Evolutionary conservation across 2,329 filamentous ascomycete species (phyloP), one percentile per base, ranked within the genome.

Genomic region (Podosphaera fusca): DNA sequence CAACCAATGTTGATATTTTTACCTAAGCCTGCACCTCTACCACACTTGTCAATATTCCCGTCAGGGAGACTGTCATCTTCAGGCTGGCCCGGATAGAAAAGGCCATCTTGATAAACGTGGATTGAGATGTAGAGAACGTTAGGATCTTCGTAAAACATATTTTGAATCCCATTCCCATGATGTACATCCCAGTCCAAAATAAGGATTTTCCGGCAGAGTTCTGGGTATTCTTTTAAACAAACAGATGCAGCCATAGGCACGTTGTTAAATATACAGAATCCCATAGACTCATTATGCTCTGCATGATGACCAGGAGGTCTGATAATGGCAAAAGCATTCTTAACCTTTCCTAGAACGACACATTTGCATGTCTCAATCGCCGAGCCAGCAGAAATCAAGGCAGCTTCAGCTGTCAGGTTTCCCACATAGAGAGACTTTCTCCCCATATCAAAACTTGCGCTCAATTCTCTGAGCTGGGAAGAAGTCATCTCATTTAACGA

Each of bases 191-290:
- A 98, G 67, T 98, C 92, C 6, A 98, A 74, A 62, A 98, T 92
- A 57, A 98, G 70, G 29, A 98, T 79, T 69, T 94, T 96, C 57
- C 87, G 81, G 66, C 90, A 95, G 7, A 72, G 72, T 2, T 90
- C 79, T 1, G 85, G 85, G 63, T 85, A 92, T 59, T 88, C 81
- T 56, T 76, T 73, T 67, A 95, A 88, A 67, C 89, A 95, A 10
- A 89, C 85, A 59, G 80, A 84, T n/a, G 88, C 83, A 1, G 89
- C 90, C 58, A 98, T 85, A 29, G 87, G 88, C 2, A 96, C 92
- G 65, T 98, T 98, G 72, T 98, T 95, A 72, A 96, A 96, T 59
- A 96, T 79, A 68, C 92, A 98, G 67, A 98, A 98, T 0, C 92
- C 92, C 77, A 95, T 92, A 0, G 90, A 79, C 40, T 81, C 75